Base-by-base conservation (phyloP, 129 eudicot genomes). In the Solidago caesia region DNA sequence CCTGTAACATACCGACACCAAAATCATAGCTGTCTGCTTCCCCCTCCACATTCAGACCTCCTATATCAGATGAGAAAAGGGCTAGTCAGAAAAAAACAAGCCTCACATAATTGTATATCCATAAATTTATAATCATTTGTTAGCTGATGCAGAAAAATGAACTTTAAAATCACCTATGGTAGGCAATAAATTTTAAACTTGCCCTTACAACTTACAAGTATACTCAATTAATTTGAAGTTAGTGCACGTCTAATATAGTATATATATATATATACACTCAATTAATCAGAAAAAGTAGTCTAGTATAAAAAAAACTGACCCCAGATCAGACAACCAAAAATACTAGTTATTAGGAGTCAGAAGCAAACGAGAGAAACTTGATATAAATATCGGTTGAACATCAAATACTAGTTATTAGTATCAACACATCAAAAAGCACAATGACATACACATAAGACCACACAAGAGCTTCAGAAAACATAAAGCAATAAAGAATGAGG, bases 1-100 rank as follows among this genome's bases (percentile, higher is more conserved):
- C 44, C 0, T 52, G 45, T 43, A 64, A 75, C 91, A 51, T 84
- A 91, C 99, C 97, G 72, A 91, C 96, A 74, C 99, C 99, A 82
- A 95, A 87, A 81, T 95, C 99, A 86, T 88, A 95, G 89, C 99
- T 95, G 80, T 95, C 99, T 48, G 97, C 82, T 75, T 95, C 99
- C 48, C 99, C 99, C 76, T 95, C 99, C 71, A 95, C 87, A 82
- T 89, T 91, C 78, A 95, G 73, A 71, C 99, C 99, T 87, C 99
- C 99, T 95, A 81, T 21, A 83, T 64, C 51, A 62, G 6, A 29
- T 15, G 51, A 47, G 15, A 44, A 16, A 66, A 76, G 47, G 71
- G 60, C n/a, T 67, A 29, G 21, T 78, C 53, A 80, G 60, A 16
- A 16, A 7, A 7, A 7, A 9, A 21, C 12, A 57, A 57, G 16